A percentile compares a stretch with the other conserved stretches of the same genome.
phyloP scores from a whole-genome alignment of 371 early-diverging fungal genomes.

The Dentiscutata heterogama region DNA sequence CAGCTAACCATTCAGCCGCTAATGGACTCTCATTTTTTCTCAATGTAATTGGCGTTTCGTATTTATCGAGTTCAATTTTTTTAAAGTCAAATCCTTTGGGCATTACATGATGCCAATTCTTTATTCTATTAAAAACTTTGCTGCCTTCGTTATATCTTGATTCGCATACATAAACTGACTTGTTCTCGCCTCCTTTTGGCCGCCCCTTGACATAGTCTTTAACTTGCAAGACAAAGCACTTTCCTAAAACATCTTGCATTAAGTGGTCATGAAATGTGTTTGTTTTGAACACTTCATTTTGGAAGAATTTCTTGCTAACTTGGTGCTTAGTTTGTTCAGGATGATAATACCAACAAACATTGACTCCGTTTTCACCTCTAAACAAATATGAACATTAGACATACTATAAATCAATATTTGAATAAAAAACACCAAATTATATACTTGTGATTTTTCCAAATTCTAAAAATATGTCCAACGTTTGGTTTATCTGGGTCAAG shows the following conservation, averaged over 20 bases:
- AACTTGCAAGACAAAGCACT: constrained; percentile 60
- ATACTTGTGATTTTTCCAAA: constrained; percentile 47
- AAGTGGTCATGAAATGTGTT: constrained; percentile 53
- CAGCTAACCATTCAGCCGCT: not conserved
- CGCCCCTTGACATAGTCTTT: constrained; percentile 59
- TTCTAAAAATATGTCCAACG: constrained; percentile 54
- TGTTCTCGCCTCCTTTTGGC: constrained; percentile 53
- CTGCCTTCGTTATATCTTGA: constrained; percentile 58
- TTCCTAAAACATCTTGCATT: constrained; percentile 56
- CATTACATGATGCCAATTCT: constrained; percentile 53
- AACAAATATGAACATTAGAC: not conserved
- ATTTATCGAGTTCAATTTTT: constrained; percentile 20
- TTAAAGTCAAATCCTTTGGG: not conserved
- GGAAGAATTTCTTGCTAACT: constrained; percentile 54
- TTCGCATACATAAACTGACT: constrained; percentile 62
- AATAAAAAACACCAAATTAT: not conserved
- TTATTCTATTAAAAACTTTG: constrained; percentile 57
- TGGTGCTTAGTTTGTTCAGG: constrained; percentile 65
- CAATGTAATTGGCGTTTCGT: not conserved
- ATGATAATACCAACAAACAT: constrained; percentile 60
- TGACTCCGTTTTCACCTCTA: constrained; percentile 42
- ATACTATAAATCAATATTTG: not conserved
- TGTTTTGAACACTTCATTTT: constrained; percentile 65
- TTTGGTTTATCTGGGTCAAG: constrained; percentile 55
- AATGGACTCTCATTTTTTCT: constrained; percentile 30